Evolutionary conservation across 2,329 filamentous ascomycete species (phyloP).

Genomic region (Cadophora sp.): DNA sequence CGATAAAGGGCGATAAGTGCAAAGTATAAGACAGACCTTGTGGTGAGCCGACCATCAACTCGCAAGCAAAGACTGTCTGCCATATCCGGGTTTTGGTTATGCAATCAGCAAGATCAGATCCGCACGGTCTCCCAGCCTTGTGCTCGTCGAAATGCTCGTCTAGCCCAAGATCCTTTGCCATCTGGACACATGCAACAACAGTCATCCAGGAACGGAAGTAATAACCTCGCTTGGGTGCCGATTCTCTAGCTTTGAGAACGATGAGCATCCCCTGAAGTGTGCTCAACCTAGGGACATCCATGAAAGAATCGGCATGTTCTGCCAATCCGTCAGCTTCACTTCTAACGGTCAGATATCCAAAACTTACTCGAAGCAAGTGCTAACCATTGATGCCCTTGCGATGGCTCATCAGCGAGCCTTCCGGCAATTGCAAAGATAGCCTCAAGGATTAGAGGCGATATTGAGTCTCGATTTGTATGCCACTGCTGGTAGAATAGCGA

Average conservation of each 20-base stretch:
- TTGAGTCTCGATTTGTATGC: conserved; percentile 80
- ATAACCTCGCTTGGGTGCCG: conserved; percentile 91
- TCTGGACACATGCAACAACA: conserved; percentile 87
- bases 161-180: conserved; percentile 90
- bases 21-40: conserved; percentile 68
- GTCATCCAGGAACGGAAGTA: conserved; percentile 98
- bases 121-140: conserved; percentile 73
- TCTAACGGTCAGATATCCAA: neutral
- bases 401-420: conserved; percentile 80
- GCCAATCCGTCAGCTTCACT: conserved; percentile 39
- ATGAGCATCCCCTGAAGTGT: conserved; percentile 91
- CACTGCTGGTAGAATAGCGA: conserved; percentile 87
- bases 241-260: conserved; percentile 88
- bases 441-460: conserved; percentile 88
- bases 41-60: conserved; percentile 91
- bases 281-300: conserved; percentile 88
- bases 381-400: conserved; percentile 90
- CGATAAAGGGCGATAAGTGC: neutral
- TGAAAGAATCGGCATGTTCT: conserved; percentile 93
- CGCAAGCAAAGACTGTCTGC: conserved; percentile 85
- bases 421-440: conserved; percentile 91
- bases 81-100: conserved; percentile 85
- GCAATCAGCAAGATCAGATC: conserved; percentile 75
- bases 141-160: conserved; percentile 88
- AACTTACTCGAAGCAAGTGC: conserved; percentile 78